A percentile compares a stretch with the other conserved stretches of the same genome.
Conservation (phyloP, 345 rosid genomes). For the Lepidium africanum region DNA sequence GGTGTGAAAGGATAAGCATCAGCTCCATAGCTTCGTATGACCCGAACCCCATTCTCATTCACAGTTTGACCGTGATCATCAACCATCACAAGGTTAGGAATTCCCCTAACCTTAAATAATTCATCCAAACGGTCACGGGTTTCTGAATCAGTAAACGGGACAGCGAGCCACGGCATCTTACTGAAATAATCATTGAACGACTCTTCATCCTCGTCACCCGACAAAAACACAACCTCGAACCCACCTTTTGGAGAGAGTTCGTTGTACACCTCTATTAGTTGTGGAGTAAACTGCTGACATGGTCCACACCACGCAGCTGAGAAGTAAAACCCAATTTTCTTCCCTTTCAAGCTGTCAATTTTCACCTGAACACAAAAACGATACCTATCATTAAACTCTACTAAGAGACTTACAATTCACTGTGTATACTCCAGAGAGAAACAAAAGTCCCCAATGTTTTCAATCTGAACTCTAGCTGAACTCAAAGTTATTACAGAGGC, state of each 20-base stretch:
- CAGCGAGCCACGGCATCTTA: constrained; percentile 86
- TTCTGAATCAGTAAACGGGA: constrained; percentile 59
- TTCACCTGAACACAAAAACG: constrained; percentile 37
- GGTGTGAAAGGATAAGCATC: constrained; percentile 60
- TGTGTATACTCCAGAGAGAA: too few relatives aligned
- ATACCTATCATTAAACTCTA: neutral
- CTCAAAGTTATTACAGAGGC: neutral
- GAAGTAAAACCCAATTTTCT: constrained; percentile 70
- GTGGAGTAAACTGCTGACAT: constrained; percentile 58
- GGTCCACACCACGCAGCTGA: constrained; percentile 91
- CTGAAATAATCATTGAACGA: constrained; percentile 53
- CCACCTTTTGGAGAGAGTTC: constrained; percentile 42
- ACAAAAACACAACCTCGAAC: constrained; percentile 57
- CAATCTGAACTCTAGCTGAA: neutral
- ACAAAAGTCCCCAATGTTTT: neutral
- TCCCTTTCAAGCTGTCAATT: constrained; percentile 61
- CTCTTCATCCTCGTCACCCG: constrained; percentile 49
- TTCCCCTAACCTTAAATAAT: constrained; percentile 54
- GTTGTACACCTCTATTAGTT: constrained; percentile 43
- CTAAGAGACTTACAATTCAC: neutral
- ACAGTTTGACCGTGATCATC: constrained; percentile 50
- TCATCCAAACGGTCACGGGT: constrained; percentile 41
- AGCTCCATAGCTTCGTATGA: constrained; percentile 53
- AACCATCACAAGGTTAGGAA: constrained; percentile 63
- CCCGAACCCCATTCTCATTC: constrained; percentile 41